These are phyloP conservation scores for Aspergillus campestris DNA, from an alignment of 495 filamentous ascomycete species.

Conservation along the genomic window DNA sequence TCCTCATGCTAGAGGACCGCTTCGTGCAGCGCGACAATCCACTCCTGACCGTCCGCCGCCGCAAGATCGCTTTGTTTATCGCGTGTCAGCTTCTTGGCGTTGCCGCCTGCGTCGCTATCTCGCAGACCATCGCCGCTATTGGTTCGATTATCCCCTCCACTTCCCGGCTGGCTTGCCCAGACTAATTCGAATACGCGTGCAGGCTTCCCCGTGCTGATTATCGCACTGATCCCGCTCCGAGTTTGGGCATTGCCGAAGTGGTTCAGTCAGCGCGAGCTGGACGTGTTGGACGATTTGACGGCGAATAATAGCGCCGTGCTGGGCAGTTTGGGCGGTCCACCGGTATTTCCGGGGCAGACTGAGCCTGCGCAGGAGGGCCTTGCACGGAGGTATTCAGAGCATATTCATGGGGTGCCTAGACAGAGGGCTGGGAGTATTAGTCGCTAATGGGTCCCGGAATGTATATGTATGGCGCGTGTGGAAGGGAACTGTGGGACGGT, in stretches of 20 bases:
- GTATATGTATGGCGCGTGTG: not conserved
- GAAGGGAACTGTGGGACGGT: too few species aligned
- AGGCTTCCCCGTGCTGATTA: slow-evolving; percentile 67
- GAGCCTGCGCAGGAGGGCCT: slow-evolving; percentile 7
- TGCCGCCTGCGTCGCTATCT: slow-evolving; percentile 71
- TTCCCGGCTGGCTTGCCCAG: not conserved
- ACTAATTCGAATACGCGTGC: not conserved
- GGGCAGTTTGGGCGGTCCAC: slow-evolving; percentile 60
- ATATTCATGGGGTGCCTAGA: slow-evolving; percentile 8
- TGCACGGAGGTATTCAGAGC: slow-evolving; percentile 9
- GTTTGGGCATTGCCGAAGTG: slow-evolving; percentile 55
- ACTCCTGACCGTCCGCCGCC: slow-evolving; percentile 43
- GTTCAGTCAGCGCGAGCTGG: slow-evolving; percentile 55
- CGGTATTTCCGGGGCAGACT: slow-evolving; percentile 27
- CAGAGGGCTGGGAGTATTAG: slow-evolving; percentile 8
- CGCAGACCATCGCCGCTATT: slow-evolving; percentile 82
- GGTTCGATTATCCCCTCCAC: slow-evolving; percentile 24
- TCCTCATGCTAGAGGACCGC: slow-evolving; percentile 48
- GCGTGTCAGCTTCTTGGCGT: slow-evolving; percentile 59
- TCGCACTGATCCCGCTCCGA: slow-evolving; percentile 62
- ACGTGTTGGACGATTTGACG: slow-evolving; percentile 59
- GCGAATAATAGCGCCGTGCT: slow-evolving; percentile 63
- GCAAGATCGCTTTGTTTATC: slow-evolving; percentile 60
- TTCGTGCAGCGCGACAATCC: slow-evolving; percentile 54
- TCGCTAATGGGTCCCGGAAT: not conserved